Evolutionary conservation across 768 basidiomycete species (phyloP).

Genomic region (Holtermanniella nyarrowii): DNA sequence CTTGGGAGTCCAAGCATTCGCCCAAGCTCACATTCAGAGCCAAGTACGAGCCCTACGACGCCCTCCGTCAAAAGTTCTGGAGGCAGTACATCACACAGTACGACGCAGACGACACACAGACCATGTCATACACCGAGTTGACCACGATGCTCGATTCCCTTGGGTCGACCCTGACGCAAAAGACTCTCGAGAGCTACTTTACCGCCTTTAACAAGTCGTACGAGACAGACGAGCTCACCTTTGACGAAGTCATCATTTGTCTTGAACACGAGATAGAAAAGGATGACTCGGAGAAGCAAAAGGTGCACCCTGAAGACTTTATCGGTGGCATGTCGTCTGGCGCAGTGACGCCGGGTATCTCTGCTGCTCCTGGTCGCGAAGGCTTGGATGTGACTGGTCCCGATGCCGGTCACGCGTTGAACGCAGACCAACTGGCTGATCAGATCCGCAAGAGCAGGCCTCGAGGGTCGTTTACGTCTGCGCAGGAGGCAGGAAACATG

Average conservation of each 20-base stretch:
- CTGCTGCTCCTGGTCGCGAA: constrained; percentile 33
- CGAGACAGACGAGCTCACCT: constrained; percentile 58
- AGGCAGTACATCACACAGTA: constrained; percentile 77
- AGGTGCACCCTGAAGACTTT: constrained; percentile 48
- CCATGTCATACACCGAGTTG: constrained; percentile 72
- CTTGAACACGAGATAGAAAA: constrained; percentile 75
- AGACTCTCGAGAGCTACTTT: constrained; percentile 77
- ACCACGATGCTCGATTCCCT: constrained; percentile 94
- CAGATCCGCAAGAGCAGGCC: constrained; percentile 38
- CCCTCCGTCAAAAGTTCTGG: constrained; percentile 85
- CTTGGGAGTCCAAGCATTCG: constrained; percentile 63
- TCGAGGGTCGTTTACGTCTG: constrained; percentile 5
- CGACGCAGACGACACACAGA: constrained; percentile 68
- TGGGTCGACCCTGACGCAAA: constrained; percentile 73
- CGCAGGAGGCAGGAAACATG: constrained; percentile 6
- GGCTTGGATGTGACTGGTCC: constrained; percentile 30
- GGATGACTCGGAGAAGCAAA: constrained; percentile 60
- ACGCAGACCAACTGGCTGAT: constrained; percentile 43
- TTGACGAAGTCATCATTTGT: constrained; percentile 70
- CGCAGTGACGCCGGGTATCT: constrained; percentile 41
- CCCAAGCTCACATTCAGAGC: constrained; percentile 55
- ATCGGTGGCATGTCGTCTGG: constrained; percentile 11
- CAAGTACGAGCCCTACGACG: constrained; percentile 90
- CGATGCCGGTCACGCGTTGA: constrained; percentile 34
- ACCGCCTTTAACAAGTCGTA: constrained; percentile 56